Evolutionary conservation across 805 yeast species (phyloP).

Genomic region (Cyberlindnera japonica): DNA sequence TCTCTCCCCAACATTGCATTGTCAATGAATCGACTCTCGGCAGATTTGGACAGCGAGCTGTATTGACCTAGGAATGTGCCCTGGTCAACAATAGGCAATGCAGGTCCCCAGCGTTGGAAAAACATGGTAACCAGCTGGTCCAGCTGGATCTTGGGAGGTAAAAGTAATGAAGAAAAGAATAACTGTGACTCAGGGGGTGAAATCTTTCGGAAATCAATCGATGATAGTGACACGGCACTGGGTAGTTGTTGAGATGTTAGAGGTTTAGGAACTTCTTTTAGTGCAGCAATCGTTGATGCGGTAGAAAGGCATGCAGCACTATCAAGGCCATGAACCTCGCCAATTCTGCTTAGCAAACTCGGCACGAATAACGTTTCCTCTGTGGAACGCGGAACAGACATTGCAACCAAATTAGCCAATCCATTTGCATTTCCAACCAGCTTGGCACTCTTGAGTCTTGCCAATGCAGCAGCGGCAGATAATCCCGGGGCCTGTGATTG

Average conservation of each 20-base stretch:
- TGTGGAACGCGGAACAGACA: conserved; percentile 72
- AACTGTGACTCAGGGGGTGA: conserved; percentile 39
- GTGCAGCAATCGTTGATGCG: conserved; percentile 65
- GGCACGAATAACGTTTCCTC: conserved; percentile 78
- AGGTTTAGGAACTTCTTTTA: conserved; percentile 46
- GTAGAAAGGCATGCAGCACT: conserved; percentile 69
- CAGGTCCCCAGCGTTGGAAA: conserved; percentile 74
- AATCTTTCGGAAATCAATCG: conserved; percentile 37
- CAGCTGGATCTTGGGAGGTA: conserved; percentile 53
- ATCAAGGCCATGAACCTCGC: conserved; percentile 67
- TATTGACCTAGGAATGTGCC: conserved; percentile 64
- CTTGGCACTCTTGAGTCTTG: conserved; percentile 45
- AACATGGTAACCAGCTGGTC: conserved; percentile 66
- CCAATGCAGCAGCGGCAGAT: conserved; percentile 60
- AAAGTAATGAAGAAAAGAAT: conserved; percentile 40
- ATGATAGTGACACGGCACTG: conserved; percentile 29
- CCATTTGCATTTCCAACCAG: conserved; percentile 22
- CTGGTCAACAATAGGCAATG: conserved; percentile 67
- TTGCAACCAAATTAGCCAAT: conserved; percentile 57
- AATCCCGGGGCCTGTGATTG: conserved; percentile 74
- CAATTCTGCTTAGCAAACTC: conserved; percentile 61
- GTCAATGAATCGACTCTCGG: conserved; percentile 42
- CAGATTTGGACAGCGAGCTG: conserved; percentile 39
- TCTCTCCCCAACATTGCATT: conserved; percentile 43
- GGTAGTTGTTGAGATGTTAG: conserved; percentile 14